Evolutionary conservation across 2,329 filamentous ascomycete species (phyloP), one percentile per base, ranked within the genome.

Genomic region (Sarocladium brachiariae): DNA sequence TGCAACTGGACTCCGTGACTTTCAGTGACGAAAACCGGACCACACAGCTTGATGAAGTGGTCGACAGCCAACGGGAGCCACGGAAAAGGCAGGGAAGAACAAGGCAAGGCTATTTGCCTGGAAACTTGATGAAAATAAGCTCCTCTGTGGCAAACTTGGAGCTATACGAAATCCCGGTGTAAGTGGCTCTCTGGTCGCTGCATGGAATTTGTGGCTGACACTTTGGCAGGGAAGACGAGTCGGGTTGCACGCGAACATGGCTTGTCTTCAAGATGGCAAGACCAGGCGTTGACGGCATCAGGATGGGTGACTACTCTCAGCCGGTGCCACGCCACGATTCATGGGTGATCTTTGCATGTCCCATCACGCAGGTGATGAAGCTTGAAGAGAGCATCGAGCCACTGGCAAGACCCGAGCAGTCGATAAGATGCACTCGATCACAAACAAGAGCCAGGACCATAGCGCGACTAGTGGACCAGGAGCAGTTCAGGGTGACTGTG

Each of bases 131-230:
- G 27, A 47, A 24, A 3, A 9, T 47, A 4, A 33, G n/a, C 18
- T 31, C 43, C 5, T 4, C 43, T n/a, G 43, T 31, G 11, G 27
- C 27, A 6, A 47, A 9, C 16, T 7, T 47, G n/a, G 43, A 47
- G 43, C 43, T 47, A 14, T 47, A 31, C 43, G 43, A 47, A 25
- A 47, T 47, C 11, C 43, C 43, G 33, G 27, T 47, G 43, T 47
- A 21, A 33, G 43, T 25, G 16, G 6, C 8, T 18, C 18, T 14
- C 39, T 11, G 11, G 21, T 13, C 39, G 21, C 5, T 16, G 21
- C n/a, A 19, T 45, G 13, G 13, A 3, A 18, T 27, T 24, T n/a
- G 5, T 9, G 11, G 9, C 39, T 45, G 13, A 45, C 10, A 45
- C 14, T 6, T 8, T 11, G 2, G 25, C 16, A 47, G 43, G 5